Evolutionary conservation across 176 grass and related monocot species (phyloP).

Genomic region (Lolium multiflorum): DNA sequence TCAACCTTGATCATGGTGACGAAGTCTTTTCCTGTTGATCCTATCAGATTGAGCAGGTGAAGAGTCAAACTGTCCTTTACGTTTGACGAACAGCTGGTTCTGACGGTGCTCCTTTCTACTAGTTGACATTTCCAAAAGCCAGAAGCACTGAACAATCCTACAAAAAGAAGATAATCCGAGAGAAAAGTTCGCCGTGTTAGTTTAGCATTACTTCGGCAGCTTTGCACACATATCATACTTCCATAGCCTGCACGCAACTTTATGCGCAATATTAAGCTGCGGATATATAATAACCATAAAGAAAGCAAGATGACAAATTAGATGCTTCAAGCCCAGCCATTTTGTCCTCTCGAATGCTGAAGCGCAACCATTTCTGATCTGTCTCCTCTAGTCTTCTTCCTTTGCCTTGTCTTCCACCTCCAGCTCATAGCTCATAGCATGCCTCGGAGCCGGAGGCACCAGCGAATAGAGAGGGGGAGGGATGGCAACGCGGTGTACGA

Average conservation of each 20-base stretch:
- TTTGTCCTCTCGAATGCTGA: background rate
- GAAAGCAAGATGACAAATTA: background rate
- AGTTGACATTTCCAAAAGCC: constrained; percentile 13
- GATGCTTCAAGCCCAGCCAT: background rate
- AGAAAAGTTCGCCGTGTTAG: background rate
- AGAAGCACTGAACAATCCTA: background rate
- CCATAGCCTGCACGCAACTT: constrained; percentile 20
- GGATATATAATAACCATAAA: background rate
- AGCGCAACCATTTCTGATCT: background rate
- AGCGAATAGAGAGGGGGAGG: background rate
- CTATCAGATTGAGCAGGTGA: background rate
- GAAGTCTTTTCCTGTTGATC: background rate
- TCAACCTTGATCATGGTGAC: no score
- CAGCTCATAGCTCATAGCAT: constrained; percentile 37
- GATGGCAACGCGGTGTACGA: constrained; percentile 49
- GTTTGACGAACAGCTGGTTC: constrained; percentile 34
- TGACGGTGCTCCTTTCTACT: background rate
- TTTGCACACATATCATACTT: background rate
- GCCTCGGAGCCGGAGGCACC: constrained; percentile 29
- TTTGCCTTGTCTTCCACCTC: constrained; percentile 27
- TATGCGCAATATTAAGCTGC: background rate
- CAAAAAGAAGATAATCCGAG: background rate
- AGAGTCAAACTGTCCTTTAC: constrained; percentile 4
- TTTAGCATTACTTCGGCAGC: background rate
- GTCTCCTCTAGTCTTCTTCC: background rate